A percentile compares a stretch with the other conserved stretches of the same genome.
These are phyloP conservation scores for Nosema muscidifuracis DNA, from an alignment of 371 early-diverging fungal genomes.

Conservation along the genomic window DNA sequence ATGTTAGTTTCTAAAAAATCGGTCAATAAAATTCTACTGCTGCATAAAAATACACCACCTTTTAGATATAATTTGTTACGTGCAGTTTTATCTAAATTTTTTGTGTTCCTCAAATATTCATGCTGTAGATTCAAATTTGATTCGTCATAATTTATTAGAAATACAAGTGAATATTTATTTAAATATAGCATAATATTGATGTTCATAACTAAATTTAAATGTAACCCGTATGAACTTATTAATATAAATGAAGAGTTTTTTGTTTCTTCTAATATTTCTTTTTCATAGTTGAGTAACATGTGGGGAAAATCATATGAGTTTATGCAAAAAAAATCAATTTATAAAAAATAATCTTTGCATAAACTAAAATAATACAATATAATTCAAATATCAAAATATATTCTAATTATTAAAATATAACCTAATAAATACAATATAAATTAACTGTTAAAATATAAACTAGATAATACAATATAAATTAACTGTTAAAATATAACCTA, in stretches of 20 bases:
- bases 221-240: slow-evolving; percentile 72
- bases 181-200: slow-evolving; percentile 69
- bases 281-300: slow-evolving; percentile 54
- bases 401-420: too few species aligned
- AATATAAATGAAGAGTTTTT: slow-evolving; percentile 63
- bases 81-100: neutral
- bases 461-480: too few species aligned
- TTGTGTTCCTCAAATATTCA: slow-evolving; percentile 59
- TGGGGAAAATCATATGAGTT: too few species aligned
- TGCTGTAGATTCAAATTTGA: slow-evolving; percentile 66
- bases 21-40: slow-evolving; percentile 80
- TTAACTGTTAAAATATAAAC: too few species aligned
- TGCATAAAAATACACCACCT: slow-evolving; percentile 78
- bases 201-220: slow-evolving; percentile 68
- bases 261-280: slow-evolving; percentile 36
- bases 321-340: too few species aligned
- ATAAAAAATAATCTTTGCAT: too few species aligned
- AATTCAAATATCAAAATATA: too few species aligned
- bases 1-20: slow-evolving; percentile 76
- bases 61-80: slow-evolving; percentile 42
- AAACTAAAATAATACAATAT: too few species aligned
- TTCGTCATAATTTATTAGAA: slow-evolving; percentile 72
- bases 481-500: too few species aligned
- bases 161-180: slow-evolving; percentile 69
- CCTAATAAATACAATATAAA: too few species aligned